These are phyloP conservation scores for Fusarium gaditjirri DNA, from an alignment of 2,329 filamentous ascomycete genomes.

Conservation along the genomic window DNA sequence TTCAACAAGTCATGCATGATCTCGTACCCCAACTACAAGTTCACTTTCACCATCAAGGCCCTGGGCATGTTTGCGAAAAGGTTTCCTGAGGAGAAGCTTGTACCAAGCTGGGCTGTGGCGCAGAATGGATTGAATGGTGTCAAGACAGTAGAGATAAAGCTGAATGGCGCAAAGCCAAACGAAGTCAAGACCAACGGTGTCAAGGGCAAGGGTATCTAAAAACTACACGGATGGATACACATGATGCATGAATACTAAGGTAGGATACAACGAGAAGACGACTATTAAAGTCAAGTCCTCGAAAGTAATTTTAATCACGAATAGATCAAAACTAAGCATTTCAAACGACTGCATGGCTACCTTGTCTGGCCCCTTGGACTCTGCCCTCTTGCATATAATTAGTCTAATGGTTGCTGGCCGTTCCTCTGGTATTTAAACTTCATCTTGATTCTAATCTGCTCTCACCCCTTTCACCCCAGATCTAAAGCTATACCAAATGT, in stretches of 20 bases:
- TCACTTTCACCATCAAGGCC: constrained; percentile 93
- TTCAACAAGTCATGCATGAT: constrained; percentile 99
- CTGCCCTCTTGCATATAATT: background rate
- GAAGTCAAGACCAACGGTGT: background rate
- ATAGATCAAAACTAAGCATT: background rate
- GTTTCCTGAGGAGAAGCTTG: constrained; percentile 73
- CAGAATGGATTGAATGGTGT: constrained; percentile 3
- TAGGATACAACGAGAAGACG: background rate
- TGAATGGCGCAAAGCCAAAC: background rate
- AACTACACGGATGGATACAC: background rate
- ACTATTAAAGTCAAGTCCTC: background rate
- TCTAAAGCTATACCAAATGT: no score
- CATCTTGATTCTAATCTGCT: background rate
- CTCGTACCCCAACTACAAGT: constrained; percentile 99
- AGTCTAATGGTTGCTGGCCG: no score
- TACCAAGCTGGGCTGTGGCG: constrained; percentile 25
- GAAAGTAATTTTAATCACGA: background rate
- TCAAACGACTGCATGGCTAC: background rate
- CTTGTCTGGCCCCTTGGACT: no score
- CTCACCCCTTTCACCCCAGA: background rate
- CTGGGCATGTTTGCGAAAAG: constrained; percentile 85
- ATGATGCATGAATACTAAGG: background rate
- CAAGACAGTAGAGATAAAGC: background rate
- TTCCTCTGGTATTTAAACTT: background rate
- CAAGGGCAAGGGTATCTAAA: background rate